Evolutionary conservation across 441 rosid species (phyloP).

Genomic region (Populus hybrid): DNA sequence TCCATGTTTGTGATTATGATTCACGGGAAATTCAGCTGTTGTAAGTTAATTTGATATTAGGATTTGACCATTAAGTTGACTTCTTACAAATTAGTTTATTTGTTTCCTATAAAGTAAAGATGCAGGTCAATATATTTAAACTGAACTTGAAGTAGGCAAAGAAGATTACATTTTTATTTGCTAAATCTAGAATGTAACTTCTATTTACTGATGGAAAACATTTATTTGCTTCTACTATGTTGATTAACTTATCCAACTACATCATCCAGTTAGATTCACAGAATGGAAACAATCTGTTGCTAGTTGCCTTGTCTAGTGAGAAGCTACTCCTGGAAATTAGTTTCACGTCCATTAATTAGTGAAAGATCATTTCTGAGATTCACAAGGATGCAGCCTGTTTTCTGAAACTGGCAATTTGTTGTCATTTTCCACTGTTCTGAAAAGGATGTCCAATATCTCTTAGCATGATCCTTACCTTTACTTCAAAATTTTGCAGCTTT

Average conservation of each 20-base stretch:
- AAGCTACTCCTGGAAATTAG: background rate
- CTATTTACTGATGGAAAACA: background rate
- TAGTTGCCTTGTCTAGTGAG: background rate
- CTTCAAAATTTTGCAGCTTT: conserved; percentile 49
- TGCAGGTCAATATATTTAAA: background rate
- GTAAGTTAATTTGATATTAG: background rate
- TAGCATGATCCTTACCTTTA: background rate
- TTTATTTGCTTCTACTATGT: background rate
- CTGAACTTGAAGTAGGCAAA: background rate
- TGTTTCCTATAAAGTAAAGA: background rate
- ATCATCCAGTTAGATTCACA: background rate
- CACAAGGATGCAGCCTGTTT: background rate
- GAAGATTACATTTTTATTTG: background rate
- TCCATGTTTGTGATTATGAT: background rate
- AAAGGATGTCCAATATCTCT: background rate
- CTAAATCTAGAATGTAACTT: background rate
- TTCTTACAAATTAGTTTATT: background rate
- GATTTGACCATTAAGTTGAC: background rate
- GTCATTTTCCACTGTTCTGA: background rate
- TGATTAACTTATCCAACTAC: background rate
- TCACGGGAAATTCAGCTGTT: background rate
- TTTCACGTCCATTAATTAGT: background rate
- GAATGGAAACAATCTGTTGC: background rate
- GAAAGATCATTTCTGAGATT: background rate
- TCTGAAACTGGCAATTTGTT: background rate